A percentile compares a stretch with the other conserved stretches of the same genome.
Evolutionary conservation across 805 yeast genomes (phyloP).

Genomic region (Pichia cabralensis): DNA sequence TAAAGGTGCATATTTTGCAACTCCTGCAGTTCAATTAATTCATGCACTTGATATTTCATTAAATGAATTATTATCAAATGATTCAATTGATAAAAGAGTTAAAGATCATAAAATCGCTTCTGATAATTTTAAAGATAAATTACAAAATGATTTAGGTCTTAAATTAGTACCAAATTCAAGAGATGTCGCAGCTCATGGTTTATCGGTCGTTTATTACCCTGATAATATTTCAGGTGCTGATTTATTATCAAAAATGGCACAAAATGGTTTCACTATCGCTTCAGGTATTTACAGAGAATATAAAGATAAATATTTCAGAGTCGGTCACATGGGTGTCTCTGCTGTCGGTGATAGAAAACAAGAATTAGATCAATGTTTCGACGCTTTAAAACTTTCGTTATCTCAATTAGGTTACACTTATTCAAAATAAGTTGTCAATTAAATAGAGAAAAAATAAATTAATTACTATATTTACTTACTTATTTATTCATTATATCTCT

Average conservation of each 20-base stretch:
- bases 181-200: slow-evolving; percentile 72
- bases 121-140: slow-evolving; percentile 48
- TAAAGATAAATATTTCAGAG: slow-evolving; percentile 75
- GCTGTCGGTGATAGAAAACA: slow-evolving; percentile 45
- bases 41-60: slow-evolving; percentile 74
- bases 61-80: slow-evolving; percentile 45
- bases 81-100: slow-evolving; percentile 47
- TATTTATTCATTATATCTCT: too few species aligned
- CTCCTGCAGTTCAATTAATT: slow-evolving; percentile 86
- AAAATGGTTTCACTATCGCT: slow-evolving; percentile 68
- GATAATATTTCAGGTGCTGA: slow-evolving; percentile 62
- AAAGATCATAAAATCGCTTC: slow-evolving; percentile 54
- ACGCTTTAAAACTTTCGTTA: slow-evolving; percentile 35
- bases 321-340: slow-evolving; percentile 93
- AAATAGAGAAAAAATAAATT: neutral
- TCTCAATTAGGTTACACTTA: slow-evolving; percentile 26
- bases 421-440: too few species aligned
- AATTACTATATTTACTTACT: neutral
- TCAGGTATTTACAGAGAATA: slow-evolving; percentile 84
- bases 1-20: slow-evolving; percentile 80
- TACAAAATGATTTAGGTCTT: slow-evolving; percentile 48
- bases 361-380: slow-evolving; percentile 42
- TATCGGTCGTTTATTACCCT: slow-evolving; percentile 79
- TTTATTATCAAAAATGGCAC: slow-evolving; percentile 45
- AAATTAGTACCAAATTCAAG: slow-evolving; percentile 51